phyloP scores from a whole-genome alignment of 1,139 yeast species.

The Geotrichum klebahnii region DNA sequence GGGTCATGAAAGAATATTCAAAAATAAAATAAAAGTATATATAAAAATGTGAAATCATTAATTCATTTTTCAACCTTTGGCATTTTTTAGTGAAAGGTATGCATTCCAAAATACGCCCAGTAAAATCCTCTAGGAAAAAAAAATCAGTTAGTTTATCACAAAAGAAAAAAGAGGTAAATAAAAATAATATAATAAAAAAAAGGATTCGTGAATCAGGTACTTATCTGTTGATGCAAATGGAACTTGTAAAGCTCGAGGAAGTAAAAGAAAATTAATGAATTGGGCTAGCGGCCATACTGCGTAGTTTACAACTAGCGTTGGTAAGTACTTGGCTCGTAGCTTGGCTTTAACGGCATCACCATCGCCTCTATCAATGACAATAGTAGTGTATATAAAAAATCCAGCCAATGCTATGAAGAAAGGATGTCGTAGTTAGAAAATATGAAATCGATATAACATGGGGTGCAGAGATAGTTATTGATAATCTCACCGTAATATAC shows the following conservation, averaged over 20 bases:
- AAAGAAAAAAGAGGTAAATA: neutral
- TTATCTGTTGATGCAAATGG: constrained; percentile 74
- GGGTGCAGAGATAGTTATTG: no score
- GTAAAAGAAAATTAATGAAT: constrained; percentile 74
- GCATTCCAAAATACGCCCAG: constrained; percentile 92
- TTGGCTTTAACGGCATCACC: constrained; percentile 60
- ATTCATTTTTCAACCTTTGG: constrained; percentile 4
- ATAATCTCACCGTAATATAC: no score
- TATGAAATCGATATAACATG: constrained; percentile 11
- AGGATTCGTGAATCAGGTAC: no score
- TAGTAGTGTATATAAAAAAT: constrained; percentile 80
- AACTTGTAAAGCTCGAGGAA: constrained; percentile 78
- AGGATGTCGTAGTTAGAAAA: neutral
- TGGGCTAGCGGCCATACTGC: constrained; percentile 95
- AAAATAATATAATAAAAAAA: no score
- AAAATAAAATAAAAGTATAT: neutral
- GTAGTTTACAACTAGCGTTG: constrained; percentile 74
- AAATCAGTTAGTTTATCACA: neutral
- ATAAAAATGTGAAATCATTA: neutral
- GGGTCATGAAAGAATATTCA: neutral
- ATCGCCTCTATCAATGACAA: constrained; percentile 72
- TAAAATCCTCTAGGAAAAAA: no score
- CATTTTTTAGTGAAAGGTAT: constrained; percentile 52
- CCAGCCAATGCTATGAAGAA: constrained; percentile 51
- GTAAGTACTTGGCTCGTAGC: constrained; percentile 61